Conservation (phyloP, 2,329 filamentous ascomycete species). For the Cercospora canescens region DNA sequence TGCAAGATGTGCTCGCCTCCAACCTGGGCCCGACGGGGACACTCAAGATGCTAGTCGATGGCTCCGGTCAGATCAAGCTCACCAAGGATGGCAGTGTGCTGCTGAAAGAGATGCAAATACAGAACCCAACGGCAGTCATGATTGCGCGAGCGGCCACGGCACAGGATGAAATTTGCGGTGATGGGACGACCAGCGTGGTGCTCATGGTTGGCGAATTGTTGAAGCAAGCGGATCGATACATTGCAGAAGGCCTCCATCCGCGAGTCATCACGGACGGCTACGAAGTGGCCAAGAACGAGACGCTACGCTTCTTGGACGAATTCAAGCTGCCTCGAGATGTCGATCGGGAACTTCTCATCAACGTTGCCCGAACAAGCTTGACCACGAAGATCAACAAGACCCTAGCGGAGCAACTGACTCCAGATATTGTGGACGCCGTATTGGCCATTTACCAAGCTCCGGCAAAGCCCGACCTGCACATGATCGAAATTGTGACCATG, state of each 20-base stretch:
- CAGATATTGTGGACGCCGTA: constrained; percentile 94
- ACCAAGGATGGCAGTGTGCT: constrained; percentile 97
- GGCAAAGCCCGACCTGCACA: constrained; percentile 93
- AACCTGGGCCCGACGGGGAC: constrained; percentile 93
- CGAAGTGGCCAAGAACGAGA: constrained; percentile 91
- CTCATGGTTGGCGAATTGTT: constrained; percentile 92
- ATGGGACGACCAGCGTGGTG: constrained; percentile 96
- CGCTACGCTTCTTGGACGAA: constrained; percentile 88
- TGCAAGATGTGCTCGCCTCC: constrained; percentile 77
- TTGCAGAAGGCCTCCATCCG: constrained; percentile 94
- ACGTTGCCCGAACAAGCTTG: constrained; percentile 89
- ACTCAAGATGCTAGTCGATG: constrained; percentile 84
- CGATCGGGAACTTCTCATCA: constrained; percentile 90
- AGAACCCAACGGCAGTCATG: constrained; percentile 93
- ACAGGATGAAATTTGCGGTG: constrained; percentile 97
- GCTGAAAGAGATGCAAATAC: constrained; percentile 81
- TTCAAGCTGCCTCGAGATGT: constrained; percentile 90
- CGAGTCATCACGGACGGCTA: constrained; percentile 97
- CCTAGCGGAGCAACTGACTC: constrained; percentile 86
- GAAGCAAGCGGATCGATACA: constrained; percentile 96
- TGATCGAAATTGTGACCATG: constrained; percentile 99
- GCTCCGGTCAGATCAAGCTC: constrained; percentile 81
- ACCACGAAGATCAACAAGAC: constrained; percentile 91
- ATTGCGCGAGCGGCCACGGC: constrained; percentile 84
- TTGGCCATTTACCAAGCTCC: constrained; percentile 89